phyloP scores from a whole-genome alignment of 1,284 basidiomycete genomes.

The Cryptococcus sp. region DNA sequence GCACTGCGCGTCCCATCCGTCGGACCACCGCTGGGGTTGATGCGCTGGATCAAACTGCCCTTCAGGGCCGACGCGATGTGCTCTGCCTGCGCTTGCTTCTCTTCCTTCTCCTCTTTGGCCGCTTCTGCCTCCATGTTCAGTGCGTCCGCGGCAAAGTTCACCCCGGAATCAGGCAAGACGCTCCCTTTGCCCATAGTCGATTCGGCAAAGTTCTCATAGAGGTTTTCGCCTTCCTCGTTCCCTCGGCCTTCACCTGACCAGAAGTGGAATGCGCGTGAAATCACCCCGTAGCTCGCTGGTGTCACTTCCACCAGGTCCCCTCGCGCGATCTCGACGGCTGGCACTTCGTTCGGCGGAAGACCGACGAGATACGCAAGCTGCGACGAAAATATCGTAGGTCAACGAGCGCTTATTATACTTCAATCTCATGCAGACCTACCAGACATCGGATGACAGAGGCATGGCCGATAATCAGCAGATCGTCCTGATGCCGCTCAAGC shows the following conservation, averaged over 20 bases:
- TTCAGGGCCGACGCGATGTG: constrained; percentile 6
- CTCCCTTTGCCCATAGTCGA: constrained; percentile 43
- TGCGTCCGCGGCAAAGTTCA: constrained; percentile 45
- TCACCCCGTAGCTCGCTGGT: constrained; percentile 85
- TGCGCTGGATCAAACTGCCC: constrained; percentile 12
- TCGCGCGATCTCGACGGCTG: constrained; percentile 90
- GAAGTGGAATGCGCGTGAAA: constrained; percentile 85
- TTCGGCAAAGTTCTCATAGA: constrained; percentile 56
- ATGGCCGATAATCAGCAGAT: constrained; percentile 76
- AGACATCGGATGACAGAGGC: constrained; percentile 98
- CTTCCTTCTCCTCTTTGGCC: constrained; percentile 46
- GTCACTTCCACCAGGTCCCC: constrained; percentile 88
- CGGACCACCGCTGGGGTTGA: constrained; percentile 5
- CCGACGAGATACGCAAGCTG: constrained; percentile 84
- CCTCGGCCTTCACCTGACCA: constrained; percentile 62
- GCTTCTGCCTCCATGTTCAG: constrained; percentile 50
- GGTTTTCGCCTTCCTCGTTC: constrained; percentile 47
- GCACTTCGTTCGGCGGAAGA: constrained; percentile 92
- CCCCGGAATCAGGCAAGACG: constrained; percentile 38
- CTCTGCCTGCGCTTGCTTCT: constrained; percentile 24
- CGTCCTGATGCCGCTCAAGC: constrained; percentile 75
- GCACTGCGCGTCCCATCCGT: constrained; percentile 33
- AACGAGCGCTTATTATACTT: background rate
- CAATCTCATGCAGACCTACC: constrained; percentile 49
- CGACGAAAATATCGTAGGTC: background rate